A percentile compares a stretch with the other conserved stretches of the same genome.
phyloP scores from a whole-genome alignment of 441 rosid species.

The Gossypium gossypioides region DNA sequence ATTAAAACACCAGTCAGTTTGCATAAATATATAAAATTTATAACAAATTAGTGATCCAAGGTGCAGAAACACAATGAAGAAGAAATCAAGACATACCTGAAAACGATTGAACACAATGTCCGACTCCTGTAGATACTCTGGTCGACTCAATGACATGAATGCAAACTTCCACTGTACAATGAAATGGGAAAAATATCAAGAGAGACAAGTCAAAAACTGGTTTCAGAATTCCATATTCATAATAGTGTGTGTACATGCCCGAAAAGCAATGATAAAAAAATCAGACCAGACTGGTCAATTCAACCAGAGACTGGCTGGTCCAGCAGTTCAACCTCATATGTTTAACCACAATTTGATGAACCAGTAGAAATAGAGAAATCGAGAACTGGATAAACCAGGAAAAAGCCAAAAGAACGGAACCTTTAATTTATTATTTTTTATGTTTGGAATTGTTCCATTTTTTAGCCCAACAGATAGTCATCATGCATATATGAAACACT shows the following conservation, averaged over 20 bases:
- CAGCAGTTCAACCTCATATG: too few species aligned
- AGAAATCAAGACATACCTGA: conserved; percentile 41
- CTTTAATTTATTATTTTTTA: too few species aligned
- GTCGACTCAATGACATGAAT: conserved; percentile 72
- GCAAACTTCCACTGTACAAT: conserved; percentile 80
- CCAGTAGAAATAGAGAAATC: too few species aligned
- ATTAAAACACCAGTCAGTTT: neutral
- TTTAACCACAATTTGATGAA: too few species aligned
- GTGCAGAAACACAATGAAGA: neutral
- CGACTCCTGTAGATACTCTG: conserved; percentile 68
- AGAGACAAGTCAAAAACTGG: neutral
- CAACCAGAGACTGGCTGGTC: neutral
- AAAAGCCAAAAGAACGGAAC: neutral
- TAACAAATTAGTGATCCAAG: neutral
- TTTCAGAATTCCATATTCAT: neutral
- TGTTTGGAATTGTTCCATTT: neutral
- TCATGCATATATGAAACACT: neutral
- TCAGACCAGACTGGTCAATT: neutral
- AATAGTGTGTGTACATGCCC: neutral
- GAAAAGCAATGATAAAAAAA: neutral
- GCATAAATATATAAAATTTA: neutral
- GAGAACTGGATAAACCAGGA: too few species aligned
- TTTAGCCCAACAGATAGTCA: neutral
- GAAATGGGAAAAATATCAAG: neutral
- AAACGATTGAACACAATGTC: conserved; percentile 66